phyloP scores from a whole-genome alignment of 73 alveolate species.

The Paramecium bursaria region DNA sequence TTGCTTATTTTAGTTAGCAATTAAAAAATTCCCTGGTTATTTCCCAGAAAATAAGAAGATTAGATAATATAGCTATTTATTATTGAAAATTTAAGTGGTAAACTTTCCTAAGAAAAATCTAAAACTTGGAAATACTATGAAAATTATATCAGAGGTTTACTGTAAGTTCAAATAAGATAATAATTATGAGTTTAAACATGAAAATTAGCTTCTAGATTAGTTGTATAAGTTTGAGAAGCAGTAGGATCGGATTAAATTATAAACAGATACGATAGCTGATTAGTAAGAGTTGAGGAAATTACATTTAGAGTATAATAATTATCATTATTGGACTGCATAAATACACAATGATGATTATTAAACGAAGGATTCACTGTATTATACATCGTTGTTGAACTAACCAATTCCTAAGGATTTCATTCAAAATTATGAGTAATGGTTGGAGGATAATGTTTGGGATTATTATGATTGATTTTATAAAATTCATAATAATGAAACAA shows the following conservation, averaged over 20 bases:
- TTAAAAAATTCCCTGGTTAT: conserved; percentile 46
- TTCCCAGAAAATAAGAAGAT: conserved; percentile 59
- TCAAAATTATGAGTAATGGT: conserved; percentile 79
- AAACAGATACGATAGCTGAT: conserved; percentile 33
- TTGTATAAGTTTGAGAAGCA: conserved; percentile 64
- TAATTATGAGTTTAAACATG: background rate
- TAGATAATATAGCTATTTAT: conserved; percentile 54
- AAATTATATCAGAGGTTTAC: conserved; percentile 64
- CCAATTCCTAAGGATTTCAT: conserved; percentile 68
- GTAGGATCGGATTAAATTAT: conserved; percentile 16
- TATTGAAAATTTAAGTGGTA: conserved; percentile 42
- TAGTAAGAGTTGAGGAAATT: conserved; percentile 56
- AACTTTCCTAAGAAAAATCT: conserved; percentile 60
- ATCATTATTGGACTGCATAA: conserved; percentile 65
- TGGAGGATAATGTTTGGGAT: conserved; percentile 85
- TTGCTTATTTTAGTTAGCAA: conserved; percentile 9
- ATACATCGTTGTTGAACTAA: conserved; percentile 9
- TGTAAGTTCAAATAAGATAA: conserved; percentile 49
- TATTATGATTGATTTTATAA: conserved; percentile 77
- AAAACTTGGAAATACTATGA: conserved; percentile 62
- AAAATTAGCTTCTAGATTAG: conserved; percentile 36
- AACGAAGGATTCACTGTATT: conserved; percentile 6
- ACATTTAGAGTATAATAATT: conserved; percentile 62
- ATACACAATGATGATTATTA: background rate
- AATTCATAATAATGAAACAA: too few species aligned